These are phyloP conservation scores for Exophiala xenobiotica DNA, from an alignment of 2,329 filamentous ascomycete genomes.

Conservation along the genomic window DNA sequence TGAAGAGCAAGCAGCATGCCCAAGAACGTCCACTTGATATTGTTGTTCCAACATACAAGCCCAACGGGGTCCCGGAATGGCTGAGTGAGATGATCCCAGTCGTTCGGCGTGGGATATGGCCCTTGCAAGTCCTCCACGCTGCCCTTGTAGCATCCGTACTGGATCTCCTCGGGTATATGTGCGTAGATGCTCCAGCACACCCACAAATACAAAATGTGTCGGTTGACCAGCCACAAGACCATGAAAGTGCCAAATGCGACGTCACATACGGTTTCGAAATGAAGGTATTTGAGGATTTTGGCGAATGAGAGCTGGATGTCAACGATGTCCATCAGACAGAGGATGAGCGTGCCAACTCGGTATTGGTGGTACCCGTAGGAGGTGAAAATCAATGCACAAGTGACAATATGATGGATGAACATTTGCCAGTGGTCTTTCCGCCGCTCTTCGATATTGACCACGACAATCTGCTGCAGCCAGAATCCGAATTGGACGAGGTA, in stretches of 20 bases:
- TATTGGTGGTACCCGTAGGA: conserved; percentile 87
- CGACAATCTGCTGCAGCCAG: conserved; percentile 90
- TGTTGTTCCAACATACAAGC: conserved; percentile 74
- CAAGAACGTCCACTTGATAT: conserved; percentile 75
- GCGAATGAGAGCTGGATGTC: conserved; percentile 88
- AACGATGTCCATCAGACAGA: conserved; percentile 90
- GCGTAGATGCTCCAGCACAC: conserved; percentile 80
- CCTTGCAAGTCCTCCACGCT: conserved; percentile 55
- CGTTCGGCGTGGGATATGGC: conserved; percentile 52
- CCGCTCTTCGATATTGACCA: conserved; percentile 90
- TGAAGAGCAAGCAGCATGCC: conserved; percentile 75
- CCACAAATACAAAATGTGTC: conserved; percentile 76
- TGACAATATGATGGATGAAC: conserved; percentile 92
- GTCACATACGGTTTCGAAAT: conserved; percentile 74
- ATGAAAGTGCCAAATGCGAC: conserved; percentile 82
- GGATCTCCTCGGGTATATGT: conserved; percentile 62
- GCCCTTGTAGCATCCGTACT: conserved; percentile 69
- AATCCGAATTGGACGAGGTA: conserved; percentile 87
- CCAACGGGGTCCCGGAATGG: conserved; percentile 72
- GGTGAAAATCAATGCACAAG: conserved; percentile 72
- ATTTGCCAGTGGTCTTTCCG: conserved; percentile 96
- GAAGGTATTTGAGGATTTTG: conserved; percentile 90
- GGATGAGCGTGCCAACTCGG: conserved; percentile 81
- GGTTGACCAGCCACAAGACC: conserved; percentile 75
- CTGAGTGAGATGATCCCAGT: conserved; percentile 65